phyloP scores from a whole-genome alignment of 2,329 filamentous ascomycete species.

The Macrophomina tecta region DNA sequence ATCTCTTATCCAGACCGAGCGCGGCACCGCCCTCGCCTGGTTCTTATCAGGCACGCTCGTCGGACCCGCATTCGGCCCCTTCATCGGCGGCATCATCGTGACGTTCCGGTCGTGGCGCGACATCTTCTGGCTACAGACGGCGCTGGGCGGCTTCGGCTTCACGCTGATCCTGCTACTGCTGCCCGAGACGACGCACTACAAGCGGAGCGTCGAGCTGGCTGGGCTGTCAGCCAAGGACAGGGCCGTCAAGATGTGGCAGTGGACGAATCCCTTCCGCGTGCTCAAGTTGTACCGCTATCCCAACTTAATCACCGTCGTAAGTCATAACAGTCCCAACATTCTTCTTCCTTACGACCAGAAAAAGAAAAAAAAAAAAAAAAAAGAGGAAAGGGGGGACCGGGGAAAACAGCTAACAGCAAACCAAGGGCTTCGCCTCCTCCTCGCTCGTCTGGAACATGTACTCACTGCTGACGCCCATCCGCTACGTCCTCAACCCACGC shows the following conservation, averaged over 20 bases:
- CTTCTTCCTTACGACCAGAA: background rate
- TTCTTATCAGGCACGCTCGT: slow-evolving; percentile 74
- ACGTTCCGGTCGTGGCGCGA: slow-evolving; percentile 75
- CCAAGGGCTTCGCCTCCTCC: slow-evolving; percentile 62
- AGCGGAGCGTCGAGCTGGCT: slow-evolving; percentile 65
- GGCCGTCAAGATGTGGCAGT: slow-evolving; percentile 61
- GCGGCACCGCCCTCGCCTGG: slow-evolving; percentile 76
- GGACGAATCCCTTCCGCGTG: slow-evolving; percentile 71
- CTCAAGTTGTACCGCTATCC: slow-evolving; percentile 70
- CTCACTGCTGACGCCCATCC: slow-evolving; percentile 70
- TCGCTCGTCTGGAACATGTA: slow-evolving; percentile 80
- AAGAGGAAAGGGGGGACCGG: background rate
- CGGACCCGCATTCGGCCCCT: slow-evolving; percentile 72
- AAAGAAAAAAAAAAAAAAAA: too few relatives aligned
- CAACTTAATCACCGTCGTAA: slow-evolving; percentile 63
- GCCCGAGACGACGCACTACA: slow-evolving; percentile 74
- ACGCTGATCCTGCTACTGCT: slow-evolving; percentile 69
- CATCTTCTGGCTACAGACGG: slow-evolving; percentile 80
- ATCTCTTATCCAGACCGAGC: slow-evolving; percentile 62
- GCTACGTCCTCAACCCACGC: slow-evolving; percentile 75
- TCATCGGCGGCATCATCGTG: slow-evolving; percentile 77
- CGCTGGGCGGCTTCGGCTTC: slow-evolving; percentile 65
- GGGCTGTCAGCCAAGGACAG: slow-evolving; percentile 60
- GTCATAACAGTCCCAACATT: slow-evolving; percentile 26
- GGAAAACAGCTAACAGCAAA: background rate